Percentiles rank a stretch among this genome's conserved stretches.
These are phyloP conservation scores for Zizania latifolia DNA, from an alignment of 176 grass and related monocot species.

Conservation along the genomic window DNA sequence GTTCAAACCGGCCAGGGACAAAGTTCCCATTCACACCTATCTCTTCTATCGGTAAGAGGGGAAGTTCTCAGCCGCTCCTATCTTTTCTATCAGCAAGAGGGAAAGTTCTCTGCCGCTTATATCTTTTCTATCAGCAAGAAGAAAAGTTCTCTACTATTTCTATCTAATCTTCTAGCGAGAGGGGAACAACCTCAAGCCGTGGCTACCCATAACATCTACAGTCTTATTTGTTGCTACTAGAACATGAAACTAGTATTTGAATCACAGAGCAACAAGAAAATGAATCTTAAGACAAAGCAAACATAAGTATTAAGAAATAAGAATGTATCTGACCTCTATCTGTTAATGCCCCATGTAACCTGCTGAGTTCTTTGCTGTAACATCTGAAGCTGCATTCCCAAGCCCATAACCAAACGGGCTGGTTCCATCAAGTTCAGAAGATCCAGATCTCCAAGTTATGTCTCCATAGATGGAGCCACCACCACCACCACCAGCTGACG, in stretches of 20 bases:
- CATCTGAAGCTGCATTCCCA: conserved; percentile 53
- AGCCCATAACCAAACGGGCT: conserved; percentile 71
- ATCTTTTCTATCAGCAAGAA: too few species aligned
- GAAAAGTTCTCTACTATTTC: too few species aligned
- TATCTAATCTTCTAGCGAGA: too few species aligned
- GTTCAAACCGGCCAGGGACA: too few species aligned
- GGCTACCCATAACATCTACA: too few species aligned
- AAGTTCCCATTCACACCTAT: too few species aligned
- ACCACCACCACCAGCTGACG: conserved; percentile 37
- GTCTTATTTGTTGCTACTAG: background rate
- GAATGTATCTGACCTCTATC: conserved; percentile 59
- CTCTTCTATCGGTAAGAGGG: too few species aligned
- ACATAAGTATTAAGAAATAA: conserved; percentile 10
- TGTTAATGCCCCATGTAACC: conserved; percentile 67
- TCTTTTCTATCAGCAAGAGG: too few species aligned
- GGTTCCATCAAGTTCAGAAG: conserved; percentile 66
- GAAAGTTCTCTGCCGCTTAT: too few species aligned
- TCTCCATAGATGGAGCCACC: conserved; percentile 74
- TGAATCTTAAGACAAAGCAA: conserved; percentile 1
- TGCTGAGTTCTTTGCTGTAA: conserved; percentile 50
- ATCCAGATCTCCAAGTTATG: conserved; percentile 56
- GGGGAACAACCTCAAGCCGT: too few species aligned
- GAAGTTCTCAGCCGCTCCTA: too few species aligned
- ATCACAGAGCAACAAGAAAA: background rate
- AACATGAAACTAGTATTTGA: conserved; percentile 2